A percentile compares a stretch with the other conserved stretches of the same genome.
These are phyloP conservation scores for Solanum ossicruentum DNA, from an alignment of 257 asterid genomes.

Conservation along the genomic window DNA sequence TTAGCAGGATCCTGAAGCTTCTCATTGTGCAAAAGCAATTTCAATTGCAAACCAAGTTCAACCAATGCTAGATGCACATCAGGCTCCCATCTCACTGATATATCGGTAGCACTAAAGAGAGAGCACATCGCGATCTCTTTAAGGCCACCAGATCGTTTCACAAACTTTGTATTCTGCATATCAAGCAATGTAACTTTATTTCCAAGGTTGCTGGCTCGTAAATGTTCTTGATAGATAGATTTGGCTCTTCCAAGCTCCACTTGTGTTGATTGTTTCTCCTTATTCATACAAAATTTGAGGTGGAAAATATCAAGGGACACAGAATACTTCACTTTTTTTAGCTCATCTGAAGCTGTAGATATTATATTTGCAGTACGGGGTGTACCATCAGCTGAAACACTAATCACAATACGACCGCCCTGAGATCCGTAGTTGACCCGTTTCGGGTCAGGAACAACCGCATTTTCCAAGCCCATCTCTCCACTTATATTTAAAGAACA, in stretches of 20 bases:
- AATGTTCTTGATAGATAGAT: conserved; percentile 76
- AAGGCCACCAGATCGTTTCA: conserved; percentile 78
- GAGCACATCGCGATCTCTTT: conserved; percentile 86
- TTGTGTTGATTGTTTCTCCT: conserved; percentile 79
- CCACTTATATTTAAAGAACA: conserved; percentile 67
- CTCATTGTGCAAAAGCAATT: conserved; percentile 48
- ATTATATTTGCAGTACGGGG: conserved; percentile 75
- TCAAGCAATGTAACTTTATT: conserved; percentile 68
- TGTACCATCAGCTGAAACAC: conserved; percentile 70
- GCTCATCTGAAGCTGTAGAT: conserved; percentile 45
- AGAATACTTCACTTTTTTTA: conserved; percentile 54
- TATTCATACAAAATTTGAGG: conserved; percentile 66
- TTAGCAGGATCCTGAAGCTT: conserved; percentile 45
- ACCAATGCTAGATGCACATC: conserved; percentile 75
- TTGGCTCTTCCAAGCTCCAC: conserved; percentile 85
- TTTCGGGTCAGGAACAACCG: conserved; percentile 76
- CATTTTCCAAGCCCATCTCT: conserved; percentile 65
- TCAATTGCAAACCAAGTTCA: conserved; percentile 79
- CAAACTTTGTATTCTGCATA: conserved; percentile 87
- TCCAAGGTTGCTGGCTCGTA: conserved; percentile 43
- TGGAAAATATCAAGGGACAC: conserved; percentile 83
- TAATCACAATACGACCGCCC: conserved; percentile 83
- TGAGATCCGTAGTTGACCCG: conserved; percentile 97
- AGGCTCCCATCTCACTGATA: conserved; percentile 96
- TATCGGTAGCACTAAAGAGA: conserved; percentile 94